A percentile compares a stretch with the other conserved stretches of the same genome.
Conservation (phyloP, 345 rosid genomes). For the Eucalyptus tenuipes region DNA sequence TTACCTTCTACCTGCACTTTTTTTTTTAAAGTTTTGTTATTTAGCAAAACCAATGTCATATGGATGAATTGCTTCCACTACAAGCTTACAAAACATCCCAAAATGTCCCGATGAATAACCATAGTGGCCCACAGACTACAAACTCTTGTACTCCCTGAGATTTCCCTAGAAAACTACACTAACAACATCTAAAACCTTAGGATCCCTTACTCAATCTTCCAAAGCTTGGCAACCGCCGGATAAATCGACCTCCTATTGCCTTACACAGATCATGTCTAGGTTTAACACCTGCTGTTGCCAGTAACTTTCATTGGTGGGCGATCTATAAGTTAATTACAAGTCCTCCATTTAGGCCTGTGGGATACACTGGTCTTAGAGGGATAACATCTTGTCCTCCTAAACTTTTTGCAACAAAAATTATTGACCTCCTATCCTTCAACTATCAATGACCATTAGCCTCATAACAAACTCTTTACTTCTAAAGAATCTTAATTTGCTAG, state of each 20-base stretch:
- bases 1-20: accelerated
- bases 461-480: not conserved
- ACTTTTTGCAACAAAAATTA: not conserved
- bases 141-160: accelerated
- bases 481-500: not conserved
- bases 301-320: accelerated
- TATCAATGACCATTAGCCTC: not conserved
- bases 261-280: not conserved
- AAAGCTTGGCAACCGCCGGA: too few relatives aligned
- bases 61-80: not conserved
- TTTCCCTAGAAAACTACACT: not conserved
- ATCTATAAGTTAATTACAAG: too few relatives aligned
- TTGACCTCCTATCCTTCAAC: not conserved
- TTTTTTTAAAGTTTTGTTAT: accelerated
- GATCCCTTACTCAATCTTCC: not conserved
- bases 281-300: accelerated
- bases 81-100: not conserved
- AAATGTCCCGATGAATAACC: not conserved
- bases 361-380: not conserved
- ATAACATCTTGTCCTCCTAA: too few relatives aligned
- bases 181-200: not conserved
- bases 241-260: not conserved
- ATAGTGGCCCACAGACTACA: not conserved
- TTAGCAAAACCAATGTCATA: not conserved
- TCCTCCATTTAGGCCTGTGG: not conserved